Evolutionary conservation across 495 filamentous ascomycete species (phyloP), one percentile per base, ranked within the genome.

Genomic region (Podospora anserina): DNA sequence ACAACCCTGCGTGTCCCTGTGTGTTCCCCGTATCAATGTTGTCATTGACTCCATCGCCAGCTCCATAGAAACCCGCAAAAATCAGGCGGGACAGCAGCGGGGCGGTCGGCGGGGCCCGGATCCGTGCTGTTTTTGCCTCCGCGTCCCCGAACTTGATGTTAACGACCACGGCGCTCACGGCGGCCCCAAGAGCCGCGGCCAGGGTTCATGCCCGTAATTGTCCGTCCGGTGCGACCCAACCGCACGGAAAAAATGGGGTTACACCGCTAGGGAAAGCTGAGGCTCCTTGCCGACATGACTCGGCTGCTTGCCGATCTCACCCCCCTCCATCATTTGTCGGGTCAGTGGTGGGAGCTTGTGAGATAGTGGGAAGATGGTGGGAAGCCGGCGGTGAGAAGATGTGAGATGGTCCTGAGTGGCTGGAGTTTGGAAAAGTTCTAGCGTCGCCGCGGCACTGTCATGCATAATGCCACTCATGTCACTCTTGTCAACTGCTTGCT

Each of bases 1-100:
- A 27, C 27, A 39, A 28, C 32, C 26, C 16, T 30, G 74, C 23
- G 23, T 23, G 23, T 23, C 23, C 23, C 23, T 23, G 23, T 23
- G 23, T 23, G 23, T 23, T 23, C 23, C 23, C 23, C 23, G 23
- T 88, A 82, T 73, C 68, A 65, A 67, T 76, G 66, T 63, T 63
- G 61, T 74, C 72, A 69, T 34, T 16, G 63, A 20, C 44, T 16
- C 66, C 63, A 69, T 49, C 53, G 55, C 55, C 39, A 32, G 18
- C 16, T 27, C 30, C 62, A 57, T 32, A 19, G 26, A 55, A 13
- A 18, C 18, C 56, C 56, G 61, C 59, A 67, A 32, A 63, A 63
- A 49, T 63, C 61, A 63, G 61, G 61, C 54, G 20, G 26, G 39
- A 23, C 53, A 57, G 16, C 13, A 13, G 19, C 64, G 69, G 65